These are phyloP conservation scores for Candida pseudoviswanathii DNA, from an alignment of 1,139 yeast genomes.

Conservation along the genomic window DNA sequence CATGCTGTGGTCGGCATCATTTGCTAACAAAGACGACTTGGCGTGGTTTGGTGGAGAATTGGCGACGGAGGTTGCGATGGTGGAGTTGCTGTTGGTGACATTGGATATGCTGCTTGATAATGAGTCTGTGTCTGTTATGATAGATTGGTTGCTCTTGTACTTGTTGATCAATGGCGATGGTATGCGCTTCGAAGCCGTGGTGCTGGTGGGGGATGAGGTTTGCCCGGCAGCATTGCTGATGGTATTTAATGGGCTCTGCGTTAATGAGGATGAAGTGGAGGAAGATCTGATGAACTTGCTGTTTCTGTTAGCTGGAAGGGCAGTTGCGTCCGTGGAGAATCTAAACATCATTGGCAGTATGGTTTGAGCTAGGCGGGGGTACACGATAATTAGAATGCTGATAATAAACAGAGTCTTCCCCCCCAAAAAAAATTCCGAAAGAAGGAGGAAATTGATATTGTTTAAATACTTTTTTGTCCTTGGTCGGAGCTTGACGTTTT, in stretches of 20 bases:
- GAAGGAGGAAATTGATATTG: not conserved
- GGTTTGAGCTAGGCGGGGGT: not conserved
- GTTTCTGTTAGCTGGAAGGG: not conserved
- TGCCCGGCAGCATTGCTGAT: not conserved
- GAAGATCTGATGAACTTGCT: not conserved
- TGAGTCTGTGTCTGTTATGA: not conserved
- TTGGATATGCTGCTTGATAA: not conserved
- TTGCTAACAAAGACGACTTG: not conserved
- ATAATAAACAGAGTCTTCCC: not conserved
- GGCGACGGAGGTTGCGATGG: constrained; percentile 3
- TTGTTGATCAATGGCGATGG: constrained; percentile 1
- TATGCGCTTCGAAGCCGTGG: not conserved
- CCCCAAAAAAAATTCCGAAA: too few relatives aligned
- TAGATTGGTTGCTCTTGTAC: constrained; percentile 2
- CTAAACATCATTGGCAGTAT: not conserved
- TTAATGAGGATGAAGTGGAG: not conserved
- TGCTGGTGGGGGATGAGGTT: not conserved
- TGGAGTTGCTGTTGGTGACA: not conserved
- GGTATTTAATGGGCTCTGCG: not conserved
- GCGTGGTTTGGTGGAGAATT: not conserved
- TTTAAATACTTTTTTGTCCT: too few relatives aligned
- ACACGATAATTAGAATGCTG: not conserved
- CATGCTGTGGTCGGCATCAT: not conserved
- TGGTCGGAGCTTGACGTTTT: not conserved
- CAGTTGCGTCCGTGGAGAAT: not conserved